Evolutionary conservation across 805 yeast genomes (phyloP), one percentile per base, ranked within the genome.

Genomic region (Sporopachydermia lactativora): DNA sequence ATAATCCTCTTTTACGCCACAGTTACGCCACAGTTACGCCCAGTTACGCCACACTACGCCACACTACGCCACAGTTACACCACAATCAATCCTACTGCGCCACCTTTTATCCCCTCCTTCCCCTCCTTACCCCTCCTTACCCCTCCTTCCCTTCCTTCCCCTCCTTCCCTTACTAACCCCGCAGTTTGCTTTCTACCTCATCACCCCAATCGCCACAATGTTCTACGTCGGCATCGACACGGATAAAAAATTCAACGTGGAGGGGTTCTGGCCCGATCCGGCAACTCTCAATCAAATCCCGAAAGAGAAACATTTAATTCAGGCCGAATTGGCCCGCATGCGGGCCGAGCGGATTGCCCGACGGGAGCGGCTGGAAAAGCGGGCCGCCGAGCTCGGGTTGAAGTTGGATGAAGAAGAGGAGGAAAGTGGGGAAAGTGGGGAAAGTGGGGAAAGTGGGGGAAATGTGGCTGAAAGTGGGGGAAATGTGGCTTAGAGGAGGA

Each of bases 221-320:
- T 80, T 84, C 60, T 88, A 81, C 51, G 88, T 85, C 37, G 96
- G 97, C 55, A 71, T 81, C 34, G 88, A 88, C 51, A 81, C 96
- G 1, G 95, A 88, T 58, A 73, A 68, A 51, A 88, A 85, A 63
- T 76, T 88, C 58, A 83, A 85, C 54, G 77, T 86, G 38, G 94
- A 94, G 5, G 95, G 95, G 15, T 88, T 84, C 61, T 86, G 95
- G 95, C 97, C 97, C 2, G 96, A 86, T 57, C 96, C 96, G 35
- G 81, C 81, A 35, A 81, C 96, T 2, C 68, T 85, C 49, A 86
- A 88, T 56, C 80, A 83, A 60, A 78, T 88, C 28, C 97, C 97
- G 2, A 88, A 86, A 53, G 96, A 88, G 53, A 86, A 86, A 2
- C 82, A 80, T 52, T 96, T 88, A 55, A 84, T 88, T 44, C 80